Evolutionary conservation across 768 basidiomycete species (phyloP), one percentile per base, ranked within the genome.

Genomic region (Pulveroboletus sp.): DNA sequence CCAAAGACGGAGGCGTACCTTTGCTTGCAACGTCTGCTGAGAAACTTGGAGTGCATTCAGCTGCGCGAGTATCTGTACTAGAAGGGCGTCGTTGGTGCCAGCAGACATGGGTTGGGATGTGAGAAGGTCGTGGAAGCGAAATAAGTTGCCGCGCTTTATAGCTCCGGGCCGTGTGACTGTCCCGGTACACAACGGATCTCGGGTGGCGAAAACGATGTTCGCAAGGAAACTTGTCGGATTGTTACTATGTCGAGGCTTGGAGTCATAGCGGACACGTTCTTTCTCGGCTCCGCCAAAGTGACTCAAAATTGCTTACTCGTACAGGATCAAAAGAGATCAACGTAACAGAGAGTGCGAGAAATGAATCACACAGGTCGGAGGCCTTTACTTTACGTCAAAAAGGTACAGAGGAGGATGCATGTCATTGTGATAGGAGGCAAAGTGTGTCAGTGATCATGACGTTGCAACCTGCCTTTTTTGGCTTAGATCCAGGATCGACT

Each of bases 21-120:
- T 89, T 20, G 86, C 82, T 57, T 89, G 85, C 60, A 92, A 73
- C 0, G 81, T 76, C 66, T 89, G 86, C 63, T 92, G 88, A 42
- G 81, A 81, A 41, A 84, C 68, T 64, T 88, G 85, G 60, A 93
- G 73, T 5, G 79, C 73, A 57, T 85, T 76, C 45, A 93, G 78
- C 68, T 85, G 84, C 6, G 73, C 69, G 9, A 91, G 74, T 47
- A 93, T 91, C 65, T 90, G 85, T 0, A 77, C 76, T 41, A 93
- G 72, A 7, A 83, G 66, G 12, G 82, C 80, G 50, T 87, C 84
- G 47, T 54, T 53, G 38, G 54, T 49, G 8, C 30, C 20, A 43
- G 77, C 45, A 14, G 67, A 55, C 65, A 69, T 67, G 47, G 10
- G 30, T 30, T 22, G 34, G 27, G 27, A 26, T 34, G 47, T 9